Evolutionary conservation across 78 protist species (phyloP), one percentile per base, ranked within the genome.

Genomic region (Protostelium mycophagum): DNA sequence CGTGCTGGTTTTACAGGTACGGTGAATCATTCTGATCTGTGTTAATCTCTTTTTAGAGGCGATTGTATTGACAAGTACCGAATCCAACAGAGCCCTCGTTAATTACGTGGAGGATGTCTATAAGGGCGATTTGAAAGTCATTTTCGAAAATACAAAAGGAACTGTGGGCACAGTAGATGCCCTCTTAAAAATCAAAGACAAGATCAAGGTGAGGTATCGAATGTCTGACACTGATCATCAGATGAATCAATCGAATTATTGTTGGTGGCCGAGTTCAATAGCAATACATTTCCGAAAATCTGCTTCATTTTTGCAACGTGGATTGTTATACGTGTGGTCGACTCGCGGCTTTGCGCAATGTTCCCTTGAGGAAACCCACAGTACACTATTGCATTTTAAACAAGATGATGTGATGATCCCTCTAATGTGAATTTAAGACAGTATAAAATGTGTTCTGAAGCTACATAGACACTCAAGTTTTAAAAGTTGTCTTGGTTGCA

Each of bases 161-260:
- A 89, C 86, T 35, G 85, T 89, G n/a, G 92, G 91, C 28, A 90
- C 96, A 23, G 92, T 94, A 36, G 96, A 94, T 83, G 94, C 91
- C 31, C 88, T 96, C 63, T 93, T 91, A 51, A 83, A 87, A n/a
- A 37, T 96, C 35, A 89, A 86, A 83, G 91, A 91, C 89, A 89
- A 94, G 86, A 92, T 94, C 84, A 85, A 39, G 86, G 92, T 90
- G 89, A n/a, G 36, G 34, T 38, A 89, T 36, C 25, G 34, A 28
- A 29, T 28, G 28, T 1, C 37, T 16, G 37, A 88, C 0, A 63
- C 29, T 0, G 38, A 88, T 0, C 28, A 63, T 83, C 38, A 88
- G 9, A 85, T 39, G 29, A 9, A 86, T 34, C 0, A 0, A 34
- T 10, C 35, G 1, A 88, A 37, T 9, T 85, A 85, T 37, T 85